Conservation (phyloP, 768 basidiomycete genomes). For the Rhodotorula kratochvilovae region DNA sequence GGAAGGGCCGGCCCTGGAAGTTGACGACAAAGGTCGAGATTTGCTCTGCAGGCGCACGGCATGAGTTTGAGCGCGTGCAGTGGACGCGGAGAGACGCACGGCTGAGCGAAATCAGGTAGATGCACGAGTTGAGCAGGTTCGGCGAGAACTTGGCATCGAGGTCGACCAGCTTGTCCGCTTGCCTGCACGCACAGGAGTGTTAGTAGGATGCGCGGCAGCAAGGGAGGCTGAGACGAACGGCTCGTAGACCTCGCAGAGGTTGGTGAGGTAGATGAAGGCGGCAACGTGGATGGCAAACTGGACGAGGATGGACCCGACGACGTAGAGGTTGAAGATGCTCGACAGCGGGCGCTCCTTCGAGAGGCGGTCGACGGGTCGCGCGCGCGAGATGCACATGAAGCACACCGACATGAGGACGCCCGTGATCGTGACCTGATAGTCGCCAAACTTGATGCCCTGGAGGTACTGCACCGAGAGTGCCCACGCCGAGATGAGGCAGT, state of each 20-base stretch:
- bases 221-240: conserved; percentile 49
- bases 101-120: conserved; percentile 88
- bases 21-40: conserved; percentile 98
- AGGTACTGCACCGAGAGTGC: conserved; percentile 94
- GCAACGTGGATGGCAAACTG: conserved; percentile 93
- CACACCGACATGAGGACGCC: conserved; percentile 98
- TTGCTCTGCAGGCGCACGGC: conserved; percentile 58
- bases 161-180: conserved; percentile 67
- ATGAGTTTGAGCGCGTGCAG: background rate
- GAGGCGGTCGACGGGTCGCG: conserved; percentile 93
- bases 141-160: conserved; percentile 96
- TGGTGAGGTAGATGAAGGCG: conserved; percentile 86
- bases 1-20: conserved; percentile 95
- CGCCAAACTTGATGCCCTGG: conserved; percentile 98
- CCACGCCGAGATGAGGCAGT: conserved; percentile 98
- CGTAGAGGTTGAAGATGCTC: conserved; percentile 96
- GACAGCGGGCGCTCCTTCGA: conserved; percentile 87
- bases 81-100: background rate
- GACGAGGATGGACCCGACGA: conserved; percentile 79
- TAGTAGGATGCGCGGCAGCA: background rate
- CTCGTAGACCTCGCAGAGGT: conserved; percentile 70
- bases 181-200: conserved; percentile 44
- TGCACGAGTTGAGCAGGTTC: conserved; percentile 87
- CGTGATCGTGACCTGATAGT: conserved; percentile 95
- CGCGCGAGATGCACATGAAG: conserved; percentile 95